Evolutionary conservation across 2,329 filamentous ascomycete genomes (phyloP), one percentile per base, ranked within the genome.

Genomic region (Aspergillus luchuensis): DNA sequence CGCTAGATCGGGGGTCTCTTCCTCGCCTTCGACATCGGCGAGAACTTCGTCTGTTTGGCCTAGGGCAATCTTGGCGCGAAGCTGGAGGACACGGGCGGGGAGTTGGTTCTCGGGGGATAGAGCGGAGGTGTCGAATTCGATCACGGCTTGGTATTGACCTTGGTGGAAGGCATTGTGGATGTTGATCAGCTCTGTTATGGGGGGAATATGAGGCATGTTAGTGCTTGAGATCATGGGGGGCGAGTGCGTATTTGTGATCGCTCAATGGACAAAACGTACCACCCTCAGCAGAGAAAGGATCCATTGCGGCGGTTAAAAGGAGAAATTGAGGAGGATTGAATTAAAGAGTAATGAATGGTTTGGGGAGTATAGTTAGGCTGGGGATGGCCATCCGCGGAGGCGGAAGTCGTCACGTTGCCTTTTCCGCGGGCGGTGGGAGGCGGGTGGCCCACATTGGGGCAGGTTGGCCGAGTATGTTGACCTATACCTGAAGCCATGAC

Each of bases 61-160:
- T 7, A 94, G 85, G 55, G 92, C 92, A 71, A 97, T 87, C 73
- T 89, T 89, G 47, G 94, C 88, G 74, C 95, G 91, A 65, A 94
- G 87, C 74, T 89, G 84, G 58, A 98, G 86, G 48, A 97, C 81
- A 60, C 88, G 88, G 43, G 91, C 90, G 45, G 91, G 87, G 13
- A 92, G 83, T 50, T 84, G 83, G 80, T 97, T 97, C 71, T 90
- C 87, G 65, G 88, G 69, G 48, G 91, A 95, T 72, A 98, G 89
- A 61, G 88, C 83, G 5, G 89, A 87, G 47, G 88, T 89, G 78
- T 96, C 90, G 79, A 92, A 96, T 80, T 95, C 89, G 78, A 96
- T 78, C 65, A 96, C 93, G 73, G 89, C 84, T 73, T 91, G 85
- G 84, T 91, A 97, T 82, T 96, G 93, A 74, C 91, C 92, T 77